Percentiles rank a stretch among this genome's conserved stretches.
Evolutionary conservation across 2,329 filamentous ascomycete genomes (phyloP).

Genomic region (Monilinia polystroma): DNA sequence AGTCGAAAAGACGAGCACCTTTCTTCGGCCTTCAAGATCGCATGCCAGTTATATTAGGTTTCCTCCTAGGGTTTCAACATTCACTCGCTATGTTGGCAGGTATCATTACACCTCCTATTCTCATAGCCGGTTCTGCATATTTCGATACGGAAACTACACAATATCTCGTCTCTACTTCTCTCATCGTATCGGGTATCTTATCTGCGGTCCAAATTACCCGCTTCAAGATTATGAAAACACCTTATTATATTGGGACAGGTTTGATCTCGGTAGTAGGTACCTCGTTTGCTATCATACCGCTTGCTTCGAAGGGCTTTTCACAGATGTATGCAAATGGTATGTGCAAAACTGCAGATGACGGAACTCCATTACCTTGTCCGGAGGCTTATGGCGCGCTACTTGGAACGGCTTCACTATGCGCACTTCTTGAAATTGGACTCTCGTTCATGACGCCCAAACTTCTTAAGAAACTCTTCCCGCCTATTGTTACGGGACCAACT

Average conservation of each 20-base stretch:
- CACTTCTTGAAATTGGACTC: conserved; percentile 69
- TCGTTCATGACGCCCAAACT: conserved; percentile 70
- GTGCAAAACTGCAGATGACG: conserved; percentile 44
- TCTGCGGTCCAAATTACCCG: conserved; percentile 75
- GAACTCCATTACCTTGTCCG: conserved; percentile 72
- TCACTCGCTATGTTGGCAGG: conserved; percentile 67
- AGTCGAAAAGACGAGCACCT: conserved; percentile 57
- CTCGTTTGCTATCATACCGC: conserved; percentile 73
- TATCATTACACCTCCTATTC: conserved; percentile 71
- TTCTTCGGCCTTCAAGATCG: conserved; percentile 82
- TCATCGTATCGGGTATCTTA: conserved; percentile 74
- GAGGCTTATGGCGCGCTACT: conserved; percentile 74
- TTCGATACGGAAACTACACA: conserved; percentile 60
- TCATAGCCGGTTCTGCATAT: conserved; percentile 60
- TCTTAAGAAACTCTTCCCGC: conserved; percentile 73
- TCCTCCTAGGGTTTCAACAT: conserved; percentile 78
- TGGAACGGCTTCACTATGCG: conserved; percentile 65
- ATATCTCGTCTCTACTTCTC: conserved; percentile 59
- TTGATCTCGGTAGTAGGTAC: conserved; percentile 78
- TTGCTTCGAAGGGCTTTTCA: conserved; percentile 67
- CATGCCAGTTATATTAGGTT: conserved; percentile 71
- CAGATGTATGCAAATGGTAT: conserved; percentile 65
- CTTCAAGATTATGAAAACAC: conserved; percentile 68
- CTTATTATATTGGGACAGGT: conserved; percentile 75
- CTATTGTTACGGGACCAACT: conserved; percentile 73